Base-by-base conservation (phyloP, 2,329 filamentous ascomycete genomes). In the Pseudonectria buxi region DNA sequence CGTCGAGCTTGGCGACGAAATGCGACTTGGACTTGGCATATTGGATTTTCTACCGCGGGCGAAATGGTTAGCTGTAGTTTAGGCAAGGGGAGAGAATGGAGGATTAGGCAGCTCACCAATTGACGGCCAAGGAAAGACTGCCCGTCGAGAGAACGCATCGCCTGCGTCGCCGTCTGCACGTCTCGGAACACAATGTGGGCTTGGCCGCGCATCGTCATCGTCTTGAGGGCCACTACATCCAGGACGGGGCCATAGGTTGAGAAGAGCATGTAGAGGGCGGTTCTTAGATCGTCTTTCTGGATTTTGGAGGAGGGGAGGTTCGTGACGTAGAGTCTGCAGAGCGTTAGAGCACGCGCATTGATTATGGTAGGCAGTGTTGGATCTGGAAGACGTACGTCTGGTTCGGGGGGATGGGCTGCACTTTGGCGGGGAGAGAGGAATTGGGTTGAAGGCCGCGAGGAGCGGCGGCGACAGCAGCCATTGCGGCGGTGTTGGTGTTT, bases 121-220 rank as follows among this genome's bases (percentile, higher is more conserved):
- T 87, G 75, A 46, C 78, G 80, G 12, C 89, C 92, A 45, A 94
- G 82, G 47, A 98, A 88, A 3, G 84, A 77, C 53, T 87, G 86
- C 3, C 86, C 87, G 50, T 96, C 83, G 31, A 95, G 68, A 10
- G 86, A 80, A 46, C 90, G 74, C 86, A 98, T 86, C 2, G 92
- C 92, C 57, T 95, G 87, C 15, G 89, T 95, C 33, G 88, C 87
- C n/a, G 86, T 80, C 48, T 95, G 84, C 24, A 90, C 71, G 58
- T 98, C 90, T 39, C 86, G 78, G 59, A 88, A 96, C 11, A 92
- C 84, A 41, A 98, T 70, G 55, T 96, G 92, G 43, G 92, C 92
- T 64, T 98, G 92, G 3, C 92, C 92, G 32, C 92, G 83, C 89
- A 96, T 95, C 65, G 87, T 87, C 59, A 73, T 72, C 2, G 86